Evolutionary conservation across 2,329 filamentous ascomycete species (phyloP), one percentile per base, ranked within the genome.

Genomic region (Aaosphaeria pasadenensis): DNA sequence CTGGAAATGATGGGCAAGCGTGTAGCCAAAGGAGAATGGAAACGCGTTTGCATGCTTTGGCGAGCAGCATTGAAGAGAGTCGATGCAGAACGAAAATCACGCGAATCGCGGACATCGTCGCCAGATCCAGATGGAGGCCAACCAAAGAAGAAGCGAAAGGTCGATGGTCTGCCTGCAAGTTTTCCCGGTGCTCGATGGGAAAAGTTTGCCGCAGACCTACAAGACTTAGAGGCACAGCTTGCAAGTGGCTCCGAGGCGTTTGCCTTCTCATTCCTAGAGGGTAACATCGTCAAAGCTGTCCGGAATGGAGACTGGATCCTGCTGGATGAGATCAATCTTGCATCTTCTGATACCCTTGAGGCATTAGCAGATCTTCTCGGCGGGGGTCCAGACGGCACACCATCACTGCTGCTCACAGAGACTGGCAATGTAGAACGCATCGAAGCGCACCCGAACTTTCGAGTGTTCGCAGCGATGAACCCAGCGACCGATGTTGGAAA

Each of bases 401-500:
- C 92, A 1, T 96, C 89, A 0, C 85, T 99, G 41, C 74, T 99
- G 4, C 79, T 99, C 6, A 91, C 91, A 0, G 94, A 99, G 73
- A 94, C 91, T 36, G 94, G 94, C 35, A 91, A 94, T 58, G 89
- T 96, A 39, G 90, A 97, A 69, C 84, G 91, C 55, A 86, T 99
- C 33, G 80, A 86, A 51, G 94, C 91, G 1, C 92, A 99, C 69
- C 86, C 90, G 0, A 85, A 96, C 55, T 99, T 99, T 69, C 85
- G 94, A 36, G 88, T 99, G 11, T 99, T 99, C 64, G 95, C 89
- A 44, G 94, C 95, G 30, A 99, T 99, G 94, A 99, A 99, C 63
- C 94, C 94, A 30, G 94, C 94, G 5, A 99, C 94, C 3, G 94
- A 99, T 74, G 85, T 96, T 47, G 94, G 95, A 51, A 99, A 99